Base-by-base conservation (phyloP, 106 monocot genomes). In the Dendrobium officinale region DNA sequence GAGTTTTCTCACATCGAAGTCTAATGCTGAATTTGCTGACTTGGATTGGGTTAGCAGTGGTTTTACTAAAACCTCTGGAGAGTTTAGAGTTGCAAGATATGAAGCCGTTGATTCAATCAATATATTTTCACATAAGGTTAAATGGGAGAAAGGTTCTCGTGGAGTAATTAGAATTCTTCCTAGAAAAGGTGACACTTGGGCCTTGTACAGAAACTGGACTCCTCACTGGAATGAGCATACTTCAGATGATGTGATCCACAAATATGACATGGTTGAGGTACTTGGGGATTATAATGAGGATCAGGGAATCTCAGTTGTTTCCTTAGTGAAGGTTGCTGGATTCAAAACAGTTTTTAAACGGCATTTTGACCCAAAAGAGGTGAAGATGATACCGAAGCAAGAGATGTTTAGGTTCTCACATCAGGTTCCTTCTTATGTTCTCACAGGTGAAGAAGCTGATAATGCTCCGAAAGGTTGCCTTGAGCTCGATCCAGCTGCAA, bases 261-360 rank as follows among this genome's bases (percentile, higher is more conserved):
- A 86, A 78, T 89, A 92, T 83, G 89, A 92, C 42, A 92, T 92
- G 89, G 86, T 89, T n/a, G 87, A 92, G 78, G 82, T 88, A 11
- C 85, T 86, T 45, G 90, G 84, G 49, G 90, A 87, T 31, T 90
- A 85, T 61, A 77, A 77, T 76, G 85, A 90, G 67, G 85, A 87
- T 61, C 85, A 81, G 77, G 90, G 90, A 47, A 70, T 90, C 33
- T 73, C 81, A 72, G 85, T 90, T 20, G 76, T 81, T 67, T 83
- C 87, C 24, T 77, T 90, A 51, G 87, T 85, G 64, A 90, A 90
- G 64, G 85, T 90, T 85, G 81, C 82, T 76, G 90, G 90, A 51
- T 90, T 90, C 48, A 90, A 90, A 79, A 90, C 90, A 31, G 90
- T 90, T 59, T 90, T 87, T 79, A 82, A 77, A 40, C 78, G 85